Percentiles rank a stretch among this genome's conserved stretches.
Evolutionary conservation across 139 green algal species (phyloP).

Genomic region (Axilococcus clingmanii): DNA sequence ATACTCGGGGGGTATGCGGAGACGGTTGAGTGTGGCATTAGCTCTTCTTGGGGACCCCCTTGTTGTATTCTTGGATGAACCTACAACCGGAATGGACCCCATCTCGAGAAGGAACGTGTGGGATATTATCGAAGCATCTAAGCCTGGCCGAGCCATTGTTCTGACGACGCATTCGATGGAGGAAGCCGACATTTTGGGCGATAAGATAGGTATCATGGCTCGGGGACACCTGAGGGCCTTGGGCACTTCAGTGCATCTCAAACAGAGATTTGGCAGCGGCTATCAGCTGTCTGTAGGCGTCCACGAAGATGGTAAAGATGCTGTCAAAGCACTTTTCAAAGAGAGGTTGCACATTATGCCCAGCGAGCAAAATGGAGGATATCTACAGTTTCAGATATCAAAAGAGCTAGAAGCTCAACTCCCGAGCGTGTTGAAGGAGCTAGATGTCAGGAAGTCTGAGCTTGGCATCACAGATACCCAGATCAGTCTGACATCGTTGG

Average conservation of each 20-base stretch:
- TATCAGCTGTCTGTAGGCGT: constrained; percentile 41
- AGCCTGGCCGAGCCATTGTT: constrained; percentile 62
- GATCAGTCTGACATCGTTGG: constrained; percentile 50
- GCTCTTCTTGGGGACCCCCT: constrained; percentile 83
- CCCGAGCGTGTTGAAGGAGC: constrained; percentile 38
- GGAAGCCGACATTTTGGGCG: constrained; percentile 90
- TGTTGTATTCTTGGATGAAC: constrained; percentile 92
- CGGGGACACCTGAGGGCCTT: constrained; percentile 69
- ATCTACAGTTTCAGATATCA: constrained; percentile 58
- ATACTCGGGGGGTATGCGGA: constrained; percentile 80
- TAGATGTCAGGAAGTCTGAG: constrained; percentile 34
- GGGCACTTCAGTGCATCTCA: constrained; percentile 75
- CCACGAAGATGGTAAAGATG: constrained; percentile 8
- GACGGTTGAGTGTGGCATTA: constrained; percentile 75
- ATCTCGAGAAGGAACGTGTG: constrained; percentile 83
- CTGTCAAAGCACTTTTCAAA: not conserved
- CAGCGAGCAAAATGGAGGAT: constrained; percentile 42
- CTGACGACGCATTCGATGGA: constrained; percentile 97
- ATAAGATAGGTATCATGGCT: constrained; percentile 91
- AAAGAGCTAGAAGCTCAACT: constrained; percentile 37
- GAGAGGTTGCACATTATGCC: constrained; percentile 37
- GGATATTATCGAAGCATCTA: constrained; percentile 80
- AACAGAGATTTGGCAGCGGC: constrained; percentile 78
- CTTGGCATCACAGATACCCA: constrained; percentile 63
- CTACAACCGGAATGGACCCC: constrained; percentile 86